Base-by-base conservation (phyloP, 768 basidiomycete genomes). In the Russula dissimulans region DNA sequence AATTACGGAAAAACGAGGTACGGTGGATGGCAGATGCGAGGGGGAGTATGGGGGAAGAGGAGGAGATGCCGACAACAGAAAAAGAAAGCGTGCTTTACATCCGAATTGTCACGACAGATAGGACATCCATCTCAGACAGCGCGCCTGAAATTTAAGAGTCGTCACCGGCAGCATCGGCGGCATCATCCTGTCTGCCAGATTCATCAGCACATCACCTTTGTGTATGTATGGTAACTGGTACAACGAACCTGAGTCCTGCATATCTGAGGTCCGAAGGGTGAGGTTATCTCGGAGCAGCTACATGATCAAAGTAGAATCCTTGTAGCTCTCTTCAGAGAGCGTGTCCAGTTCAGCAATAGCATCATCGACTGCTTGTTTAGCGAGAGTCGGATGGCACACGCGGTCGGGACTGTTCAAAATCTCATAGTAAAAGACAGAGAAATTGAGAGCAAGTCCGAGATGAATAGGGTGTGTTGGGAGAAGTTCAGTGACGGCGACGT, bases 391-490 rank as follows among this genome's bases (percentile, higher is more conserved):
- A 51, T 51, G 49, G 12, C 49, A 51, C 18, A 34, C 95, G 75
- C 93, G 91, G 76, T 97, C 95, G 67, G 95, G 94, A 76, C 89
- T 90, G 85, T 97, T 97, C 75, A 97, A 86, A 73, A 97, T 97
- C 77, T 97, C 95, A 79, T 97, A 97, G 84, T 97, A 97, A 83
- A 98, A 97, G 52, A 98, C 95, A 56, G 93, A 97, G 85, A 97
- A 97, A 84, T 98, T 98, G 71, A 98, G 82, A 48, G 95, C 95
- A 57, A 98, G 89, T 75, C 95, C 95, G 65, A 98, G 91, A 71
- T 95, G 94, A 77, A 97, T 97, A 65, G 94, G 95, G 78, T 97
- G 95, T 71, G 94, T 97, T 34, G 91, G 89, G 29, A 88, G 92
- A 46, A 98, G 88, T 76, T 97, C 92, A 53, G 88, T 93, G 69